These are phyloP conservation scores for Claviceps digitariae DNA, from an alignment of 2,329 filamentous ascomycete genomes.

Conservation along the genomic window DNA sequence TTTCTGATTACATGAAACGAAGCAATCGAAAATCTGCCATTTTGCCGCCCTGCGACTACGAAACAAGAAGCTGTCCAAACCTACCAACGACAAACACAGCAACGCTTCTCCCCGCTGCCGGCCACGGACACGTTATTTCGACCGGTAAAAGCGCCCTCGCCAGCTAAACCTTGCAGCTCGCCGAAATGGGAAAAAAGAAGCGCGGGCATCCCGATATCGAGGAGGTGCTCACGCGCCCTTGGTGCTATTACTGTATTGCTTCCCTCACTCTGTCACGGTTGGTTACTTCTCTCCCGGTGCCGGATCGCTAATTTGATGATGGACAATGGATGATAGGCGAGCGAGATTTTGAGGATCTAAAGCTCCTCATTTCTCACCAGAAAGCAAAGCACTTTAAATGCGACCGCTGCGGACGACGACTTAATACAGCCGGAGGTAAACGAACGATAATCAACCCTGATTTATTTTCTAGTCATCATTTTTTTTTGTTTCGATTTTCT, in stretches of 20 bases:
- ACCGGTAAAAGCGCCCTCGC: neutral
- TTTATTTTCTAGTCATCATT: neutral
- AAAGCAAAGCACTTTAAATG: constrained; percentile 99
- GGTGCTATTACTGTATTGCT: constrained; percentile 85
- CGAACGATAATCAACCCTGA: neutral
- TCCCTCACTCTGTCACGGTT: neutral
- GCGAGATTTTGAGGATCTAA: constrained; percentile 93
- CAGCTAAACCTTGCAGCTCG: neutral
- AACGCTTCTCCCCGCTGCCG: neutral
- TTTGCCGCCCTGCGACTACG: neutral
- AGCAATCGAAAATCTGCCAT: neutral
- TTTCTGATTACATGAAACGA: neutral
- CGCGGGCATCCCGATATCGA: constrained; percentile 75
- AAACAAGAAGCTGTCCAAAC: neutral
- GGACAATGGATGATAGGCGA: constrained; percentile 45
- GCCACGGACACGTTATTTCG: no score
- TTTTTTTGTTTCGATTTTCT: neutral
- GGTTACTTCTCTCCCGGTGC: no score
- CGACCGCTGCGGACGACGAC: constrained; percentile 70
- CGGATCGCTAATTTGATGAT: no score
- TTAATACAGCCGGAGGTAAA: constrained; percentile 90
- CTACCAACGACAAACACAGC: no score
- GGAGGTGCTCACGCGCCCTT: constrained; percentile 74
- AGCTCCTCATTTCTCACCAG: constrained; percentile 92
- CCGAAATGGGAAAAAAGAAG: constrained; percentile 75